Conservation (phyloP, 2,329 filamentous ascomycete species). For the Zarea fungicola region DNA sequence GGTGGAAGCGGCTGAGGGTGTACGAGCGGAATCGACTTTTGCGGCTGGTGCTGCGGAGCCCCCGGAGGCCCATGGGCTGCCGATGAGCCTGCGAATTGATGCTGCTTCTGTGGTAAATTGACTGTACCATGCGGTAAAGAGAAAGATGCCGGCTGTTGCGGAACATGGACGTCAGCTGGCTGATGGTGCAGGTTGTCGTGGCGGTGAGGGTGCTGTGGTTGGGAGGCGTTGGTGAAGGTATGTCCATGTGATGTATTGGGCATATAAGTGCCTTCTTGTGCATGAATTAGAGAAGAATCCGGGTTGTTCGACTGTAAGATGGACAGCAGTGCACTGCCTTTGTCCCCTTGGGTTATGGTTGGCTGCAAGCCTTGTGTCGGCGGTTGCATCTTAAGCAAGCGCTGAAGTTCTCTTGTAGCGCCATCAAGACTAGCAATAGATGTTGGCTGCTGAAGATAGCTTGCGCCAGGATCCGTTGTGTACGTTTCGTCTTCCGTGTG, state of each 20-base stretch:
- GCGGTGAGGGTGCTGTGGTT: slow-evolving; percentile 54
- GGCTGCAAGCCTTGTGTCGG: slow-evolving; percentile 44
- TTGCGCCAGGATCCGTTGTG: slow-evolving; percentile 23
- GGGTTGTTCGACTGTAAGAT: slow-evolving; percentile 40
- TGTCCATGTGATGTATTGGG: slow-evolving; percentile 53
- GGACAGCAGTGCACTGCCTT: slow-evolving; percentile 48
- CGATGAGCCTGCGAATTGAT: slow-evolving; percentile 15
- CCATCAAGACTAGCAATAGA: slow-evolving; percentile 43
- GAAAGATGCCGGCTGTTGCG: slow-evolving; percentile 29
- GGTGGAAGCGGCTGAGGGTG: slow-evolving; percentile 50
- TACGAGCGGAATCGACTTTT: slow-evolving; percentile 21
- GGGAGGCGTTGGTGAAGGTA: slow-evolving; percentile 40
- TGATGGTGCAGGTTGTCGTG: slow-evolving; percentile 44
- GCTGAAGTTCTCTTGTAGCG: slow-evolving; percentile 48
- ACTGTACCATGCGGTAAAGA: slow-evolving; percentile 8
- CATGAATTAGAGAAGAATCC: slow-evolving; percentile 14
- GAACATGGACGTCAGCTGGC: slow-evolving; percentile 19
- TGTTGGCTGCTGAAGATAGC: slow-evolving; percentile 25
- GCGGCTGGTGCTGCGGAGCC: slow-evolving; percentile 14
- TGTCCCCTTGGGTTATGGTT: slow-evolving; percentile 28
- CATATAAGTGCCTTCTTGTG: slow-evolving; percentile 22
- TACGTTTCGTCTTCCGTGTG: slow-evolving; percentile 59
- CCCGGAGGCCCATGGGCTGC: slow-evolving; percentile 8
- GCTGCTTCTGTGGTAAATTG: slow-evolving; percentile 11
- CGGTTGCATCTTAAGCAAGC: slow-evolving; percentile 51